Percentiles rank a stretch among this genome's conserved stretches.
Evolutionary conservation across 140 eudicot species (phyloP).

Genomic region (Ambrosia hybrid): DNA sequence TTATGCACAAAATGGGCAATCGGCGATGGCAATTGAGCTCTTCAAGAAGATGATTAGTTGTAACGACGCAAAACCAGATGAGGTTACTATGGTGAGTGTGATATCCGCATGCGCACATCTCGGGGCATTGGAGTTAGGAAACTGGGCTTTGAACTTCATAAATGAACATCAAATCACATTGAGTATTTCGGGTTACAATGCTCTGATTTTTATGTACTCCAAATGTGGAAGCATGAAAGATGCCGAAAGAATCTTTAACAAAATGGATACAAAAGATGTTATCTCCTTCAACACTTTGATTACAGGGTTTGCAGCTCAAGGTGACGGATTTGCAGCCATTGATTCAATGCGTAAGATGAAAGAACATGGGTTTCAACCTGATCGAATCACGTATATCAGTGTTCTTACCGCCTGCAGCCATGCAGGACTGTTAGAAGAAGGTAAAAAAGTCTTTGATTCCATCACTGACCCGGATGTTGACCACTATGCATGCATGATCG

Average conservation of each 20-base stretch:
- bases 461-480: slow-evolving; percentile 61
- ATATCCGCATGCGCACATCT: slow-evolving; percentile 85
- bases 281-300: slow-evolving; percentile 70
- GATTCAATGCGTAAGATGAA: slow-evolving; percentile 55
- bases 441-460: slow-evolving; percentile 57
- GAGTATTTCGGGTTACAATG: slow-evolving; percentile 64
- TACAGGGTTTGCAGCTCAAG: slow-evolving; percentile 76
- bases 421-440: slow-evolving; percentile 65
- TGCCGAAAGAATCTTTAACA: slow-evolving; percentile 50
- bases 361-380: slow-evolving; percentile 56
- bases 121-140: slow-evolving; percentile 76
- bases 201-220: slow-evolving; percentile 76
- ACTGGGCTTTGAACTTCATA: slow-evolving; percentile 45
- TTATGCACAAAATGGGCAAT: slow-evolving; percentile 81
- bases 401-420: slow-evolving; percentile 87
- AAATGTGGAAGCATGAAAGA: slow-evolving; percentile 76
- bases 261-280: slow-evolving; percentile 63
- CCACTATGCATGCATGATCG: slow-evolving; percentile 86
- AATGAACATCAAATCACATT: slow-evolving; percentile 32
- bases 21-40: slow-evolving; percentile 58
- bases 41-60: slow-evolving; percentile 54
- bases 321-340: slow-evolving; percentile 60
- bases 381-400: slow-evolving; percentile 66
- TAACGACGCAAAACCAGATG: slow-evolving; percentile 53
- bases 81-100: slow-evolving; percentile 73